Evolutionary conservation across 2,329 filamentous ascomycete genomes (phyloP).

Genomic region (Davidsoniella virescens): DNA sequence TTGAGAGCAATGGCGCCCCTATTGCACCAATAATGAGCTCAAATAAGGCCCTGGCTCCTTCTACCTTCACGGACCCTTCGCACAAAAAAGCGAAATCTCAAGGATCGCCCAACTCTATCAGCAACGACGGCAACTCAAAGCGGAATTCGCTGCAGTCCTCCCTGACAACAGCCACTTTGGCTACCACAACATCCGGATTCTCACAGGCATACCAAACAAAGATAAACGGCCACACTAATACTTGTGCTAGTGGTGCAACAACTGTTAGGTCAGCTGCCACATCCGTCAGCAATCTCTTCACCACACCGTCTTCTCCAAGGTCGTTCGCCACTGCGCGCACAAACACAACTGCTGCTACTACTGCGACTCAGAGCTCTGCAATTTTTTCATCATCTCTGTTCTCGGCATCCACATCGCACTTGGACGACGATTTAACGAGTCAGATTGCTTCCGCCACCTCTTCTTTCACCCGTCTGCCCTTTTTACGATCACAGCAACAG

Average conservation of each 20-base stretch:
- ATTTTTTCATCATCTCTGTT: conserved; percentile 12
- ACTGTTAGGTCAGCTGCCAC: conserved; percentile 2
- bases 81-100: conserved; percentile 8
- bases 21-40: conserved; percentile 1
- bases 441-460: conserved; percentile 8
- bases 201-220: conserved; percentile 2
- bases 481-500: conserved; percentile 3
- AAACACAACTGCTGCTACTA: conserved; percentile 3
- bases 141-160: conserved; percentile 6
- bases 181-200: conserved; percentile 3
- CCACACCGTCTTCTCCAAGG: conserved; percentile 7
- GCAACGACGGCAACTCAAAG: conserved; percentile 1
- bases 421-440: conserved; percentile 11
- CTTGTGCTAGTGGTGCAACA: neutral
- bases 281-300: neutral
- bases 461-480: conserved; percentile 7
- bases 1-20: neutral
- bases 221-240: neutral
- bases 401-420: conserved; percentile 11
- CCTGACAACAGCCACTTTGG: conserved; percentile 5
- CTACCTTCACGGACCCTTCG: neutral
- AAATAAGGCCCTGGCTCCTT: conserved; percentile 1
- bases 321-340: conserved; percentile 7
- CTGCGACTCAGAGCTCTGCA: conserved; percentile 7
- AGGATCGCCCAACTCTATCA: conserved; percentile 5